These are phyloP conservation scores for Bipolaris gigantea DNA, from an alignment of 2,329 filamentous ascomycete genomes.

Conservation along the genomic window DNA sequence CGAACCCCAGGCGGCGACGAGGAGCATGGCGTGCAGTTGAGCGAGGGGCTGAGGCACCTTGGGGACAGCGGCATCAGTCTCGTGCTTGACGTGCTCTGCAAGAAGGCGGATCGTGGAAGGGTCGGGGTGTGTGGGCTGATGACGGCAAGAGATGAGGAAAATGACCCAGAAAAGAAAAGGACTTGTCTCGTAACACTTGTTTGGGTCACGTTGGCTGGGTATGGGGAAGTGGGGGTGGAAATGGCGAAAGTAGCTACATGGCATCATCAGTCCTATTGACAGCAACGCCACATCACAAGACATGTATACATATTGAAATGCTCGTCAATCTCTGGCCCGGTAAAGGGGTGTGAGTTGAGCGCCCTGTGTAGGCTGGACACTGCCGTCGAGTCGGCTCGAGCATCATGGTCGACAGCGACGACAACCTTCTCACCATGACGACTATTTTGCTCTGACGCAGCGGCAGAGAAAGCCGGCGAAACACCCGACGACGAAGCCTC, in stretches of 20 bases:
- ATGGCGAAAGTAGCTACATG: not conserved
- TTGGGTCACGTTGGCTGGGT: not conserved
- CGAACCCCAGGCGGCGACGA: not conserved
- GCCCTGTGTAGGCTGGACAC: not conserved
- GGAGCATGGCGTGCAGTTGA: not conserved
- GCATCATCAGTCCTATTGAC: not conserved
- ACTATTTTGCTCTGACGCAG: not conserved
- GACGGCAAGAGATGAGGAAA: not conserved
- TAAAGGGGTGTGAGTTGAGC: not conserved
- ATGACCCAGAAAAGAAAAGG: not conserved
- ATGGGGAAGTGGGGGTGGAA: not conserved
- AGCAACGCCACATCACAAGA: not conserved
- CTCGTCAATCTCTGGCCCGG: not conserved
- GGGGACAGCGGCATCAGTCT: not conserved
- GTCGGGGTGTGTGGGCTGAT: not conserved
- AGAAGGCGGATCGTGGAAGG: not conserved
- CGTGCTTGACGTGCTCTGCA: not conserved
- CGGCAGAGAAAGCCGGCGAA: not conserved
- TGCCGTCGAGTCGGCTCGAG: not conserved
- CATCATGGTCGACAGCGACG: not conserved
- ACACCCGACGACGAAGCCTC: not conserved
- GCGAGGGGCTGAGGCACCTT: not conserved
- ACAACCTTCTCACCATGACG: not conserved
- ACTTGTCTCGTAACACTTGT: not conserved
- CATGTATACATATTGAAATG: not conserved